Evolutionary conservation across 2,329 filamentous ascomycete genomes (phyloP), one percentile per base, ranked within the genome.

Genomic region (Talaromyces sp.): DNA sequence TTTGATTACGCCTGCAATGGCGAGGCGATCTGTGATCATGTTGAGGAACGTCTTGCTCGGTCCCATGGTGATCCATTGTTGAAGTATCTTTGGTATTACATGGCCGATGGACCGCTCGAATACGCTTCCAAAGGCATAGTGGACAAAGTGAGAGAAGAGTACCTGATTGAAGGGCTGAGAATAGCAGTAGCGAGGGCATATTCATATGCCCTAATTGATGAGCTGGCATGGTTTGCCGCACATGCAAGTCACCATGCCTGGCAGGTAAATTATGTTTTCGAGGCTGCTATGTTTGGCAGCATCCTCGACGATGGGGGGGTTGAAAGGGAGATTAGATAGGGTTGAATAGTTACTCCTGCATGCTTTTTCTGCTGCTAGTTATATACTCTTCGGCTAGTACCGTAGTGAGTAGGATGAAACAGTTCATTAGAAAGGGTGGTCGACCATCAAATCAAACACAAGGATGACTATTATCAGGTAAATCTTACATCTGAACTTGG

Each of bases 231-330:
- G 69, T 56, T 73, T 3, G 62, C 71, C 29, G 70, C 71, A 15
- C 71, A 73, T 66, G 71, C 70, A 3, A 72, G 65, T 47, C 71
- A 71, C 25, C 72, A 73, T 64, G 70, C 71, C 5, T 73, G 72
- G 71, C 72, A 73, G 60, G 70, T 73, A 5, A 73, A 73, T 43
- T 43, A n/a, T 43, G 17, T 43, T 7, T 43, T n/a, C n/a, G 38
- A 43, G n/a, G 38, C 38, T 43, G 38, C 38, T n/a, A 43, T 43
- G 38, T 43, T 43, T 8, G 38, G 17, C 8, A 43, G 38, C 38
- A 43, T 43, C 17, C 38, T 43, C 17, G 38, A 43, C 13, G 38
- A n/a, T n/a, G 38, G 38, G n/a, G n/a, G 38, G 38, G 17, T n/a
- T 43, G n/a, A 43, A n/a, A n/a, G 38, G 38, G 5, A n/a, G 13